These are phyloP conservation scores for Ceratobasidium sp. DNA, from an alignment of 1,284 basidiomycete genomes.

Conservation along the genomic window DNA sequence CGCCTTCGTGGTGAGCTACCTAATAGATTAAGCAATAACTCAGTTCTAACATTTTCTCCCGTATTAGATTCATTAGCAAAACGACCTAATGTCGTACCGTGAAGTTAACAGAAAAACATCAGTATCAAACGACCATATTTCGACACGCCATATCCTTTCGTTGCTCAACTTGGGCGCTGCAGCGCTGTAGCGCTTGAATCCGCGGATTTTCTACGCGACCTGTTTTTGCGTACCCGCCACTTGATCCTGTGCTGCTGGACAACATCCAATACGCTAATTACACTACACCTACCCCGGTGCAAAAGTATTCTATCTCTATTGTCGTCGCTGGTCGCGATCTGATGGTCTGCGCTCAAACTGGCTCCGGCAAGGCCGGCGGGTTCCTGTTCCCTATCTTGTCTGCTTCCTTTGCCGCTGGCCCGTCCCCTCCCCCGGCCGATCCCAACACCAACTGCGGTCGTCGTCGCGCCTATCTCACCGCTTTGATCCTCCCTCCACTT, in stretches of 20 bases:
- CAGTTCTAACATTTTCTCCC: no score
- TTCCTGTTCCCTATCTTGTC: constrained; percentile 99
- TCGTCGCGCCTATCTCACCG: constrained; percentile 95
- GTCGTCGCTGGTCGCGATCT: constrained; percentile 91
- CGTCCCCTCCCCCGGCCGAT: constrained; percentile 72
- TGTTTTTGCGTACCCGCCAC: no score
- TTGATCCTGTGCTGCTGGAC: constrained; percentile 93
- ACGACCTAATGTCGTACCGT: no score
- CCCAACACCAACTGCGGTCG: constrained; percentile 67
- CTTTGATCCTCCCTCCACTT: constrained; percentile 95
- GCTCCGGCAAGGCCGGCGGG: constrained; percentile 98
- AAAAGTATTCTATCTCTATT: constrained; percentile 99
- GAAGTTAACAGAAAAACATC: no score
- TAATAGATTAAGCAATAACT: no score
- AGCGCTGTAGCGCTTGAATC: no score
- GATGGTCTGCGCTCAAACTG: constrained; percentile 99
- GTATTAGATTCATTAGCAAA: no score
- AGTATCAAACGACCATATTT: no score
- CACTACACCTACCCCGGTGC: constrained; percentile 95
- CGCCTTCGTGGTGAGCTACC: no score
- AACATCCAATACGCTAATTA: constrained; percentile 96
- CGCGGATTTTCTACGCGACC: no score
- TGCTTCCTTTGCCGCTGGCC: constrained; percentile 89
- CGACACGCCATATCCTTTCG: no score
- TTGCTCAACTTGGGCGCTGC: no score